phyloP scores from a whole-genome alignment of 768 basidiomycete species.

The Boletus reticulatus region DNA sequence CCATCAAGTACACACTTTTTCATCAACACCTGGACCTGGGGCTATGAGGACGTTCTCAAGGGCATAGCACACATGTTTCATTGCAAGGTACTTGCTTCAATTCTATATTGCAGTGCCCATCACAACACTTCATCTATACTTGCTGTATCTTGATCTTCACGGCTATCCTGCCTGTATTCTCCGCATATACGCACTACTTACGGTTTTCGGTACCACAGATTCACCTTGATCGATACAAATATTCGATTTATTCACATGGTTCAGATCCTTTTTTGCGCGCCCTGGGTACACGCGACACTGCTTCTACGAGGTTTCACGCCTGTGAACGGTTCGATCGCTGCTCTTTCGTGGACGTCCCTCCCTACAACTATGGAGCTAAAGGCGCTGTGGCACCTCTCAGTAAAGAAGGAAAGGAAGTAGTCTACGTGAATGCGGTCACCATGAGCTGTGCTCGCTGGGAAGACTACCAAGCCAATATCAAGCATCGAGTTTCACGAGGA shows the following conservation, averaged over 20 bases:
- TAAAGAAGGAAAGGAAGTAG: constrained; percentile 53
- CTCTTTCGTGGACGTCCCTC: constrained; percentile 48
- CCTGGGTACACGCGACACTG: constrained; percentile 59
- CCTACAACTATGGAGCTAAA: constrained; percentile 13
- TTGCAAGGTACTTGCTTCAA: constrained; percentile 42
- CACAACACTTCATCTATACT: background rate
- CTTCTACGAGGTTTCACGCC: constrained; percentile 83
- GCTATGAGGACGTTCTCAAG: constrained; percentile 90
- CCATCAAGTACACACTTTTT: constrained; percentile 74
- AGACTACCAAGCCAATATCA: constrained; percentile 44
- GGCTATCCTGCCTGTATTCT: background rate
- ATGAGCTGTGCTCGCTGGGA: constrained; percentile 62
- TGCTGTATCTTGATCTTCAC: background rate
- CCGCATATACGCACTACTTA: constrained; percentile 12
- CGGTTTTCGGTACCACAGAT: constrained; percentile 45
- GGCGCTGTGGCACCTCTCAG: constrained; percentile 31
- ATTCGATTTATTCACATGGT: constrained; percentile 54
- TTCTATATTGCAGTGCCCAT: background rate
- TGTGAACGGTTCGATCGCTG: constrained; percentile 87
- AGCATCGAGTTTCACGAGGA: constrained; percentile 38
- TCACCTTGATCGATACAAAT: constrained; percentile 90
- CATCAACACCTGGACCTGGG: constrained; percentile 94
- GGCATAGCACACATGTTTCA: constrained; percentile 67
- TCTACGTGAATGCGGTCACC: constrained; percentile 82
- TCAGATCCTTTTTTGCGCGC: constrained; percentile 60